Percentiles rank a stretch among this genome's conserved stretches.
These are phyloP conservation scores for Coemansia sp. DNA, from an alignment of 192 early-diverging fungal species.

Conservation along the genomic window DNA sequence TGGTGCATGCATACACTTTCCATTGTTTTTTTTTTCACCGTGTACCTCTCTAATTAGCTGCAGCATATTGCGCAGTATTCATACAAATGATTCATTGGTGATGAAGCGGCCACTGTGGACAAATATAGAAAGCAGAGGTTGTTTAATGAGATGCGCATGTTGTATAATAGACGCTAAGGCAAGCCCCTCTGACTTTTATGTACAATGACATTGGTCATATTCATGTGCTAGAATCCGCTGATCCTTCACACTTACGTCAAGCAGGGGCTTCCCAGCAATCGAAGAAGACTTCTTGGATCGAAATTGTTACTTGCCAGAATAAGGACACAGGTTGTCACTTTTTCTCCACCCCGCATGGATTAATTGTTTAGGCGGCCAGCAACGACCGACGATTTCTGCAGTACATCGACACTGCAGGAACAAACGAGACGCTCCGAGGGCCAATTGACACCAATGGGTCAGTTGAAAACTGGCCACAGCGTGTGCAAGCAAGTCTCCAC, in stretches of 20 bases:
- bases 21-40: neutral
- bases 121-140: neutral
- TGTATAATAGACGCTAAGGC: neutral
- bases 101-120: neutral
- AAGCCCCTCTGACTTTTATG: slow-evolving; percentile 1
- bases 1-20: neutral
- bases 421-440: neutral
- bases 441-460: neutral
- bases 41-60: neutral
- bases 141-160: neutral
- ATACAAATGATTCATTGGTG: neutral
- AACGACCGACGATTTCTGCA: neutral
- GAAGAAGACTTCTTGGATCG: neutral
- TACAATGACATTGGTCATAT: neutral
- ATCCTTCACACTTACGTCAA: neutral
- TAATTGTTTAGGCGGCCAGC: neutral
- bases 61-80: neutral
- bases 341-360: neutral
- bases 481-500: neutral
- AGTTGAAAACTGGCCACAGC: neutral
- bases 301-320: neutral
- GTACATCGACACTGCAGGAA: neutral
- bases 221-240: neutral
- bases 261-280: neutral
- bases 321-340: neutral